Evolutionary conservation across 768 basidiomycete species (phyloP).

Genomic region (Trametopsis cervina): DNA sequence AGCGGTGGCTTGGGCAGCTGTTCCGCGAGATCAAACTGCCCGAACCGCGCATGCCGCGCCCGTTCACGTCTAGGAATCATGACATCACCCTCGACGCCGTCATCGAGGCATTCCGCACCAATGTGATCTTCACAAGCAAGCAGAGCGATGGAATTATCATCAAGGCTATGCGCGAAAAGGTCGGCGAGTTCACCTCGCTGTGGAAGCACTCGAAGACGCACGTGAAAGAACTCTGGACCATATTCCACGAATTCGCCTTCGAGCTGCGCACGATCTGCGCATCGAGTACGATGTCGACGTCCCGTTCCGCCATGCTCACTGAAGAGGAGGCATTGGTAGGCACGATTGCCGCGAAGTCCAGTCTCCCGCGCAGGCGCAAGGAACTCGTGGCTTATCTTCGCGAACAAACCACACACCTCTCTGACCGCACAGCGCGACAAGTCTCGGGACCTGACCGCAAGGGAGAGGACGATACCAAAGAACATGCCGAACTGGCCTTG

Average conservation of each 20-base stretch:
- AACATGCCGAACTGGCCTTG: constrained; percentile 30
- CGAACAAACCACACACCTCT: constrained; percentile 43
- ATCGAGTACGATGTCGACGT: constrained; percentile 36
- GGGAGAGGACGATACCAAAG: constrained; percentile 24
- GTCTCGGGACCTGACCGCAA: constrained; percentile 37
- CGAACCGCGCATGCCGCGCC: constrained; percentile 9
- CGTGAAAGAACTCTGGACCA: background rate
- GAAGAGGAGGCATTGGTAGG: constrained; percentile 62
- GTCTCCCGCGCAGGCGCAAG: constrained; percentile 41
- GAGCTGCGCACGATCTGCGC: constrained; percentile 41
- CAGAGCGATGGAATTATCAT: background rate
- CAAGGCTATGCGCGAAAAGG: constrained; percentile 12
- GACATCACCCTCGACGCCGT: constrained; percentile 11
- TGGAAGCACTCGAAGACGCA: constrained; percentile 4
- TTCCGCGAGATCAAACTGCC: constrained; percentile 51
- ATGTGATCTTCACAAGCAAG: background rate
- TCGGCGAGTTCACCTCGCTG: constrained; percentile 12
- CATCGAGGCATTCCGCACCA: background rate
- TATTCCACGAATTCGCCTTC: constrained; percentile 31
- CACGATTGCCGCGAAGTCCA: constrained; percentile 51
- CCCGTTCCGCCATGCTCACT: constrained; percentile 33
- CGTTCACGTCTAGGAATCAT: constrained; percentile 5
- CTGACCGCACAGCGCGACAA: constrained; percentile 23
- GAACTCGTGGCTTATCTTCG: constrained; percentile 44
- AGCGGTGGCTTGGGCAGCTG: constrained; percentile 46